A percentile compares a stretch with the other conserved stretches of the same genome.
Conservation (phyloP, 2,329 filamentous ascomycete species). For the Falciphora oryzae region DNA sequence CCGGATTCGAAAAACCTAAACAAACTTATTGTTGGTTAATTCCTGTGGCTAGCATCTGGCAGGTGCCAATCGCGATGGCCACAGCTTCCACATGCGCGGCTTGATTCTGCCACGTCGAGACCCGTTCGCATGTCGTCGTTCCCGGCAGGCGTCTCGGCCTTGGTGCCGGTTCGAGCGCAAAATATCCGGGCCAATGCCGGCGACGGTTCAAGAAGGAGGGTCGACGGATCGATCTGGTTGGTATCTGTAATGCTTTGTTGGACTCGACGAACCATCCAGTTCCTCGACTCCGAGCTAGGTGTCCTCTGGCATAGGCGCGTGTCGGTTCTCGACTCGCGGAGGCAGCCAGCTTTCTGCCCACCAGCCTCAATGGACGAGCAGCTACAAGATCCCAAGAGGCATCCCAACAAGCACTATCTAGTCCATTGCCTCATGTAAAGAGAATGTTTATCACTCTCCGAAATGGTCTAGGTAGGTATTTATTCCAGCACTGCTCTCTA, state of each 20-base stretch:
- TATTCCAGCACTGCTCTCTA: not conserved
- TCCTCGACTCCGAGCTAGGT: not conserved
- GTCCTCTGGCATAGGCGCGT: not conserved
- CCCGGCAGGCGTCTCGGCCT: not conserved
- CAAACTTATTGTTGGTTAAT: not conserved
- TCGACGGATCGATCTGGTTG: not conserved
- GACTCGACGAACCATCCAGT: not conserved
- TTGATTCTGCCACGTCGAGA: not conserved
- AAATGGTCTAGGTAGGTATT: slow-evolving; percentile 7
- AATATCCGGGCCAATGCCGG: no score
- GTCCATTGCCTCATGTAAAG: slow-evolving; percentile 8
- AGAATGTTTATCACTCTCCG: slow-evolving; percentile 11
- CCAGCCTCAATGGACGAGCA: no score
- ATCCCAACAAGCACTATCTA: slow-evolving; percentile 7
- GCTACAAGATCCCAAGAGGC: not conserved
- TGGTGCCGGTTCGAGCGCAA: not conserved
- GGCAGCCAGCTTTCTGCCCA: not conserved
- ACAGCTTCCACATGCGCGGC: not conserved
- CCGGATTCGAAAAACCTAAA: not conserved
- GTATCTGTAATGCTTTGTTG: not conserved
- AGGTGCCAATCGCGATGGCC: not conserved
- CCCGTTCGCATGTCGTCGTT: not conserved
- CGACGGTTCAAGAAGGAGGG: no score
- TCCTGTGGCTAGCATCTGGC: not conserved
- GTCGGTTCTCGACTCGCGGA: not conserved